Evolutionary conservation across 1,284 basidiomycete species (phyloP).

Genomic region (Sporisorium graminicola): DNA sequence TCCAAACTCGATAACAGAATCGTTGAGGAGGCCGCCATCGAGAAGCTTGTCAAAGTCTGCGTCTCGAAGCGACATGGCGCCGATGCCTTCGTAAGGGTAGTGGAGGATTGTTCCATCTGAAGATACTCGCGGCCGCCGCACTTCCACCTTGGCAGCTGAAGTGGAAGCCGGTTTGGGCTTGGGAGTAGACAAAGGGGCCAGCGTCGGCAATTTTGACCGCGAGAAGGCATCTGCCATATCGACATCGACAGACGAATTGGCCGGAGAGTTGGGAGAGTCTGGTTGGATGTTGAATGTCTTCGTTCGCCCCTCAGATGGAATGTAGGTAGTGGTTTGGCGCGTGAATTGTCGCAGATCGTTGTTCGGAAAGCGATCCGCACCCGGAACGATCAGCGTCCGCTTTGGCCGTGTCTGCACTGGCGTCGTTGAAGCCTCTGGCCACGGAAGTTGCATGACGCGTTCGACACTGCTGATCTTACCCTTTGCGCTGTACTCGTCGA

Average conservation of each 20-base stretch:
- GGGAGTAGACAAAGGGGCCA: slow-evolving; percentile 1
- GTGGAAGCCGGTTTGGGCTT: slow-evolving; percentile 3
- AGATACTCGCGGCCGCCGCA: background rate
- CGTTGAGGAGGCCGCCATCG: slow-evolving; percentile 77
- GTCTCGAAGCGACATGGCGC: slow-evolving; percentile 50
- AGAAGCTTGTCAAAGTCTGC: slow-evolving; percentile 55
- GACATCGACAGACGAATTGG: slow-evolving; percentile 3
- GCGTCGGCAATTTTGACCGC: slow-evolving; percentile 1
- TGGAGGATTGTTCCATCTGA: slow-evolving; percentile 36
- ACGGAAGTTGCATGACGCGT: background rate
- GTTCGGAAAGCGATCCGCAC: slow-evolving; percentile 1
- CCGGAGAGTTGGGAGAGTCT: slow-evolving; percentile 17
- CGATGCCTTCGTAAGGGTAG: slow-evolving; percentile 55
- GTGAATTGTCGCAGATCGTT: background rate
- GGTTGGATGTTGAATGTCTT: slow-evolving; percentile 39
- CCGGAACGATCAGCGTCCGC: slow-evolving; percentile 29
- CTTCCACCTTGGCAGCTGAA: slow-evolving; percentile 6
- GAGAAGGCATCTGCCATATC: slow-evolving; percentile 11
- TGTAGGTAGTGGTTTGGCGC: background rate
- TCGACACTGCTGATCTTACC: slow-evolving; percentile 10
- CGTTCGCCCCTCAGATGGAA: slow-evolving; percentile 4
- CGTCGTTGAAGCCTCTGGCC: background rate
- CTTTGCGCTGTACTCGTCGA: slow-evolving; percentile 8
- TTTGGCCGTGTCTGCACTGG: background rate
- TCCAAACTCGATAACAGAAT: slow-evolving; percentile 94